phyloP scores from a whole-genome alignment of 2,329 filamentous ascomycete species.

The Bipolaris gigantea region DNA sequence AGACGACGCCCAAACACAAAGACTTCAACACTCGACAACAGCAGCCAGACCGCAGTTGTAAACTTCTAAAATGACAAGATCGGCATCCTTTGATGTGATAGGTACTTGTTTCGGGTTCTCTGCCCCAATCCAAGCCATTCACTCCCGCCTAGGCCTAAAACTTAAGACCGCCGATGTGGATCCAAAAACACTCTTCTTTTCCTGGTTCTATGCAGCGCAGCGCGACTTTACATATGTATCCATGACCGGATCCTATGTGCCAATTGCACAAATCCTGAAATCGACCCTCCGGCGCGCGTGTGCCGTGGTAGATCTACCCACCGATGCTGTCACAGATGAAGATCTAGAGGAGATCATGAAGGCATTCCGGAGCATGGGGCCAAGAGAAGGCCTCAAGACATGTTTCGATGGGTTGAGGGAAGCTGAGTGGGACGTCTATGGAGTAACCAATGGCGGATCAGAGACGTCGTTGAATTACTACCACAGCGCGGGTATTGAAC shows the following conservation, averaged over 20 bases:
- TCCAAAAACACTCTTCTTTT: slow-evolving; percentile 30
- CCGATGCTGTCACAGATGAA: slow-evolving; percentile 20
- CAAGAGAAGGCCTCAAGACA: slow-evolving; percentile 23
- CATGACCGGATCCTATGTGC: slow-evolving; percentile 21
- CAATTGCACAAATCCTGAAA: slow-evolving; percentile 26
- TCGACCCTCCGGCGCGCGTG: slow-evolving; percentile 27
- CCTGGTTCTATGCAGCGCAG: slow-evolving; percentile 34
- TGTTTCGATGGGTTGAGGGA: slow-evolving; percentile 26
- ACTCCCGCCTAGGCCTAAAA: slow-evolving; percentile 16
- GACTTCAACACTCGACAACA: background rate
- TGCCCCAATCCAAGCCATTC: slow-evolving; percentile 23
- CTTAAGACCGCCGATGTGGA: slow-evolving; percentile 18
- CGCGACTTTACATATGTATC: slow-evolving; percentile 33
- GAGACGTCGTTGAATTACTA: slow-evolving; percentile 25
- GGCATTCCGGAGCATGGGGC: slow-evolving; percentile 27
- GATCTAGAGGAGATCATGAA: slow-evolving; percentile 24
- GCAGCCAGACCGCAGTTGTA: background rate
- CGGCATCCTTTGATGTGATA: slow-evolving; percentile 32
- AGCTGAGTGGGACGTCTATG: slow-evolving; percentile 26
- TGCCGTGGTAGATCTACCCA: slow-evolving; percentile 21
- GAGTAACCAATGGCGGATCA: slow-evolving; percentile 27
- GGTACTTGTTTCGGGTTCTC: slow-evolving; percentile 30
- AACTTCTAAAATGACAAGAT: slow-evolving; percentile 15
- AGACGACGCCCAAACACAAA: background rate
- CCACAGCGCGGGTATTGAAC: slow-evolving; percentile 19